phyloP scores from a whole-genome alignment of 768 basidiomycete genomes.

The Mycena rebaudengoi region DNA sequence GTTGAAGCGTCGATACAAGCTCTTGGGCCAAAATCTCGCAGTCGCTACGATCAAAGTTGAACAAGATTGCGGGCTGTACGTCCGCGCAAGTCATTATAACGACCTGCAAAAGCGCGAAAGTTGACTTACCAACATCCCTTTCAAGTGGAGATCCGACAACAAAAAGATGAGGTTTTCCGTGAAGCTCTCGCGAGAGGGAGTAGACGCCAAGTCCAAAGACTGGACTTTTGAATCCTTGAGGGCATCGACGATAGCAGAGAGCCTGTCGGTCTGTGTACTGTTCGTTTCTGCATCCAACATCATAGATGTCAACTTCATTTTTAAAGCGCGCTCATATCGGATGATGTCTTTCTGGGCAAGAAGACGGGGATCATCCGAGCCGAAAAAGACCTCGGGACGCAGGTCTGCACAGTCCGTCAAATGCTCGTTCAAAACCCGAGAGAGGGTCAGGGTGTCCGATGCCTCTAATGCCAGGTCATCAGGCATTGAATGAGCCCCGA shows the following conservation, averaged over 20 bases:
- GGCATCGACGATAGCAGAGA: conserved; percentile 36
- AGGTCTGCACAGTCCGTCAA: conserved; percentile 32
- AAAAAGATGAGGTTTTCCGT: conserved; percentile 57
- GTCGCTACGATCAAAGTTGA: conserved; percentile 67
- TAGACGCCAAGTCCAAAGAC: conserved; percentile 11
- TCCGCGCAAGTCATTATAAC: background rate
- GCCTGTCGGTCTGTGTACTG: conserved; percentile 30
- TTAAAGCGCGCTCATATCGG: conserved; percentile 63
- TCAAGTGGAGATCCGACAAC: conserved; percentile 63
- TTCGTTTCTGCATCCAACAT: conserved; percentile 46
- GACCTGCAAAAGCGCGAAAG: background rate
- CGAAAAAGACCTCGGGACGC: conserved; percentile 14
- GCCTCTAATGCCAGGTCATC: conserved; percentile 72
- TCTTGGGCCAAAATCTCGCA: conserved; percentile 63
- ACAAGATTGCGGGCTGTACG: conserved; percentile 69
- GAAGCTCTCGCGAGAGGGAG: conserved; percentile 44
- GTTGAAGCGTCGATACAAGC: conserved; percentile 46
- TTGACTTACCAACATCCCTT: conserved; percentile 60
- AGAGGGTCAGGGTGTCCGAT: conserved; percentile 62
- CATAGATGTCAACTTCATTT: conserved; percentile 49
- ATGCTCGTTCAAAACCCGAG: conserved; percentile 47
- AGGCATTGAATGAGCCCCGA: conserved; percentile 60
- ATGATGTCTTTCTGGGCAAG: conserved; percentile 65
- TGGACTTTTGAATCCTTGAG: conserved; percentile 47
- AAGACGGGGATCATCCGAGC: conserved; percentile 60